Conservation (phyloP, 352 stramenopile species). For the Pythium guiyangense region DNA sequence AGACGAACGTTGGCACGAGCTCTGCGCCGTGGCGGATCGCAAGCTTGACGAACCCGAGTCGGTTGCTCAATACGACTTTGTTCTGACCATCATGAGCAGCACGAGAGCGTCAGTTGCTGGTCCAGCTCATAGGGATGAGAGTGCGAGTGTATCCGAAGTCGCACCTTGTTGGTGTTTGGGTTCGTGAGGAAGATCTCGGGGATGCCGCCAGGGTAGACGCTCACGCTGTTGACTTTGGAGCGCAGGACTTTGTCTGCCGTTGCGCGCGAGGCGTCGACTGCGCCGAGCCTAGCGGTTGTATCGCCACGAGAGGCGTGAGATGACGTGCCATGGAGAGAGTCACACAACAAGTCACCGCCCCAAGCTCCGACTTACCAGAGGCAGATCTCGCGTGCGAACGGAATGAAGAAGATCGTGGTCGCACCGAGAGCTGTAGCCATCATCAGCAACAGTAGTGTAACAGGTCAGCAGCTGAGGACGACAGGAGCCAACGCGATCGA, state of each 20-base stretch:
- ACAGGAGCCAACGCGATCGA: no score
- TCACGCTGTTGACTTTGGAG: conserved; percentile 46
- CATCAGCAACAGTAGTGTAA: no score
- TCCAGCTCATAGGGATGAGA: no score
- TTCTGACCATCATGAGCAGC: conserved; percentile 49
- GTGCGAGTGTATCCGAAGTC: no score
- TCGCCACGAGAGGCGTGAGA: background rate
- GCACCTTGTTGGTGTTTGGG: conserved; percentile 15
- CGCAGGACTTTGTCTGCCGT: conserved; percentile 76
- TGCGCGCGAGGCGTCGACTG: conserved; percentile 67
- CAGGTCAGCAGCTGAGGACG: no score
- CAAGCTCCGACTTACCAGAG: conserved; percentile 11
- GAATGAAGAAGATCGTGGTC: conserved; percentile 19
- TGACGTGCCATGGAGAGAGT: no score
- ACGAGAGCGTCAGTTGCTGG: no score
- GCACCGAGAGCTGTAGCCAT: conserved; percentile 10
- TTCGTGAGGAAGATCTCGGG: conserved; percentile 78
- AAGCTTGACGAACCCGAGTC: conserved; percentile 72
- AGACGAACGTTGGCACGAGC: no score
- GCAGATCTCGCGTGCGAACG: conserved; percentile 17
- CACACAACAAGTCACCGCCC: no score
- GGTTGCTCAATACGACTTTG: conserved; percentile 68
- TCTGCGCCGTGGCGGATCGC: no score
- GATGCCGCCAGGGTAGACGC: conserved; percentile 71
- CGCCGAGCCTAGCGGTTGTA: conserved; percentile 31